Evolutionary conservation across 345 rosid species (phyloP).

Genomic region (Citrus maxima): DNA sequence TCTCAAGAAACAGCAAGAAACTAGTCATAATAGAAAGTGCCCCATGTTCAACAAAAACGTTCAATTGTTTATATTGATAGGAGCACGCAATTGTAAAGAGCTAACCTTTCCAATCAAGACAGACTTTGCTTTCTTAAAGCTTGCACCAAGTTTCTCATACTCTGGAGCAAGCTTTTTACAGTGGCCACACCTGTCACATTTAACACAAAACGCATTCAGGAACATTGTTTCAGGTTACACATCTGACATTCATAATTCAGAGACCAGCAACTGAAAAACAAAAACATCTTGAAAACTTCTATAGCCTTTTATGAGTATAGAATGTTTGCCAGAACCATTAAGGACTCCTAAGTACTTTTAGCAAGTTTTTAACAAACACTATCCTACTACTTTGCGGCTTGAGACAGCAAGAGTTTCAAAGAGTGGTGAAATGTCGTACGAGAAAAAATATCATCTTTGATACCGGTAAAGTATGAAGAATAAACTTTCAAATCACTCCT

Average conservation of each 20-base stretch:
- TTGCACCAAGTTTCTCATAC: constrained; percentile 84
- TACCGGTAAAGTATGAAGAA: background rate
- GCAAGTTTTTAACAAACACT: background rate
- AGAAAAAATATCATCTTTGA: background rate
- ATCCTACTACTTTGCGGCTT: background rate
- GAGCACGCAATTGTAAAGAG: background rate
- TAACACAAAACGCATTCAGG: background rate
- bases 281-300: background rate
- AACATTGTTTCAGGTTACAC: background rate
- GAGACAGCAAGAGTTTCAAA: background rate
- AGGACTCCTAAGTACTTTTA: background rate
- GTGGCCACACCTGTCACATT: constrained; percentile 83
- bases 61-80: background rate
- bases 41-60: background rate
- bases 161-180: constrained; percentile 99
- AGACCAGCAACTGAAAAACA: background rate
- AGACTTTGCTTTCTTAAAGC: constrained; percentile 87
- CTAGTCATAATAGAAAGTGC: background rate
- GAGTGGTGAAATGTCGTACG: background rate
- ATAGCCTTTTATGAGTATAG: background rate
- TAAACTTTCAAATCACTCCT: background rate
- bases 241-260: background rate
- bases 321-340: background rate
- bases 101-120: constrained; percentile 89
- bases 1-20: background rate